Base-by-base conservation (phyloP, 2,329 filamentous ascomycete genomes). In the Aaosphaeria pasadenensis region DNA sequence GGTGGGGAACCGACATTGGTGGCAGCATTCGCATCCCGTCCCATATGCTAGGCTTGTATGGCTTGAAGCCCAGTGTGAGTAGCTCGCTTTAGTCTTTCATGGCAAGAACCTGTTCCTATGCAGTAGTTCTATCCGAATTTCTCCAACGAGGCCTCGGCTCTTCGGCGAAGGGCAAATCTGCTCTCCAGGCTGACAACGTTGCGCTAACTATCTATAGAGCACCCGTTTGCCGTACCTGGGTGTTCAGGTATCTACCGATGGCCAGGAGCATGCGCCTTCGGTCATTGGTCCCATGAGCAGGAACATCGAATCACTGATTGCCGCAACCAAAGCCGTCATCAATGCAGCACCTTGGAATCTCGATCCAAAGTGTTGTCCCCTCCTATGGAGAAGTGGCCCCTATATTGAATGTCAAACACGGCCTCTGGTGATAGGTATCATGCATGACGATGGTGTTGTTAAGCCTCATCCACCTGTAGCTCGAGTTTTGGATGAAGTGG, bases 191-290 rank as follows among this genome's bases (percentile, higher is more conserved):
- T 24, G 17, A 24, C 17, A 24, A 24, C 17, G 33, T 9, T 36
- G 7, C 30, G 30, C 45, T 48, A 38, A 51, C 44, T 40, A 1
- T 31, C 5, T 6, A 30, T 31, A 84, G 80, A 84, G 78, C 53
- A 71, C 73, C 2, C 74, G 83, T 5, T 59, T 85, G 1, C 81
- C 83, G 0, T 86, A 85, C 44, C 59, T 74, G 9, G 82, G 81
- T 0, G 79, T 83, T 0, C 73, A 80, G 0, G 82, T 85, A 0
- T 84, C 82, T 0, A 84, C 79, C 0, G 81, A 85, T 38, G 82
- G 83, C 2, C 83, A 86, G 56, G 80, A 85, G 47, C 82, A 86
- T 62, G 78, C 86, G 0, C 82, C 82, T 1, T 86, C 83, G 0
- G 75, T 81, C 0, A 68, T 85, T n/a, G 83, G 83, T 0, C 83